A percentile compares a stretch with the other conserved stretches of the same genome.
phyloP scores from a whole-genome alignment of 805 yeast species.

The Allodekkera sacchari region DNA sequence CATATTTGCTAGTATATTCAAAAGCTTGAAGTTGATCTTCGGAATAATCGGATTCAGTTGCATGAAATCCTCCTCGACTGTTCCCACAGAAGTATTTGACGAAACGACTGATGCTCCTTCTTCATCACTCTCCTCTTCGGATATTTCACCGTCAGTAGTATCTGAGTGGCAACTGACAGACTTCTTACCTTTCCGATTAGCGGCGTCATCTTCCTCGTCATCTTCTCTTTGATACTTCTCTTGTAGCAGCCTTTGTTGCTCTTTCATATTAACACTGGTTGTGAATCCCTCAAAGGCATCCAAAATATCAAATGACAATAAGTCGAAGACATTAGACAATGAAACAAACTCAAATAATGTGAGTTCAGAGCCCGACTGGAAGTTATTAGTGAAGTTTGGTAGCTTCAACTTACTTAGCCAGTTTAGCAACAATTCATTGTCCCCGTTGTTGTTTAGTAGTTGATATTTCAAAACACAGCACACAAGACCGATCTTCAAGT shows the following conservation, averaged over 20 bases:
- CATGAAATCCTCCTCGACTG: slow-evolving; percentile 4
- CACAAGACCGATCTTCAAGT: slow-evolving; percentile 12
- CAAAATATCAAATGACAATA: slow-evolving; percentile 10
- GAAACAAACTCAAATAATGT: slow-evolving; percentile 20
- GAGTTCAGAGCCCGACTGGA: slow-evolving; percentile 14
- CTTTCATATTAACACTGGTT: neutral
- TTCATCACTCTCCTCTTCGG: neutral
- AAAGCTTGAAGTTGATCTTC: slow-evolving; percentile 17
- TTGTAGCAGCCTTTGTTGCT: neutral
- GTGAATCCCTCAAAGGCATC: slow-evolving; percentile 9
- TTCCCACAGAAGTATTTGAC: neutral
- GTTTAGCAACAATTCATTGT: slow-evolving; percentile 8
- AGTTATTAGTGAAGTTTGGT: slow-evolving; percentile 15
- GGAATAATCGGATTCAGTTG: slow-evolving; percentile 12
- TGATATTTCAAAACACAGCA: slow-evolving; percentile 21
- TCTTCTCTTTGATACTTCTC: slow-evolving; percentile 4
- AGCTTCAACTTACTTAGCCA: slow-evolving; percentile 19
- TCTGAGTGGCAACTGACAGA: no score
- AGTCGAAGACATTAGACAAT: slow-evolving; percentile 15
- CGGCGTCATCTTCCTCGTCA: slow-evolving; percentile 2
- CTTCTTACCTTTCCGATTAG: no score
- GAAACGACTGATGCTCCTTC: neutral
- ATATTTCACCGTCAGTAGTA: neutral
- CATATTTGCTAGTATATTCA: slow-evolving; percentile 22
- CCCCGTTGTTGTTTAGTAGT: slow-evolving; percentile 10